Evolutionary conservation across 2,329 filamentous ascomycete genomes (phyloP).

Genomic region (Botrytis fragariae): DNA sequence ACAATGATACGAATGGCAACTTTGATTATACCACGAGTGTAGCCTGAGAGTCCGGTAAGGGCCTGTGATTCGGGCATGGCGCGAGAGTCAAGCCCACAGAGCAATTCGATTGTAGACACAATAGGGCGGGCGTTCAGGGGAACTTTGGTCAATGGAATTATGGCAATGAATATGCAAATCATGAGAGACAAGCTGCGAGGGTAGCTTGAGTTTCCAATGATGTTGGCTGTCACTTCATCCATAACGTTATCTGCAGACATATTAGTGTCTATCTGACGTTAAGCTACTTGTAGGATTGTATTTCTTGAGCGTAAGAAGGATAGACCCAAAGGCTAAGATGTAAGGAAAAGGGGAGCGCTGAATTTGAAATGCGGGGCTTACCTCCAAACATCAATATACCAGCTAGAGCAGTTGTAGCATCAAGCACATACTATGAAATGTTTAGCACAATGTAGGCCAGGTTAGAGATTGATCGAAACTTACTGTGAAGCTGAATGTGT

Average conservation of each 20-base stretch:
- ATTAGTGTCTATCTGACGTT: neutral
- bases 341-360: neutral
- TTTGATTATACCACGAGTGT: conserved; percentile 58
- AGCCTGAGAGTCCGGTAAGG: conserved; percentile 53
- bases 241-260: conserved; percentile 49
- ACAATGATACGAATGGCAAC: conserved; percentile 62
- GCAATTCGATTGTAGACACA: conserved; percentile 77
- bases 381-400: conserved; percentile 90
- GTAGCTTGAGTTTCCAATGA: conserved; percentile 73
- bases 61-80: conserved; percentile 47
- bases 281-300: neutral
- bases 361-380: neutral
- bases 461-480: conserved; percentile 34
- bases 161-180: conserved; percentile 82
- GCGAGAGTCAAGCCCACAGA: conserved; percentile 60
- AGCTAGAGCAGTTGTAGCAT: conserved; percentile 75
- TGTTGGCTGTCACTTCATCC: conserved; percentile 88
- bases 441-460: neutral
- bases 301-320: neutral
- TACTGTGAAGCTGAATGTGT: conserved; percentile 83
- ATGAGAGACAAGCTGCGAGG: conserved; percentile 70
- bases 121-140: conserved; percentile 87
- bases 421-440: conserved; percentile 64
- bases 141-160: conserved; percentile 95
- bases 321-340: neutral